phyloP scores from a whole-genome alignment of 495 filamentous ascomycete species.

The Aspergillus carlsbadensis region DNA sequence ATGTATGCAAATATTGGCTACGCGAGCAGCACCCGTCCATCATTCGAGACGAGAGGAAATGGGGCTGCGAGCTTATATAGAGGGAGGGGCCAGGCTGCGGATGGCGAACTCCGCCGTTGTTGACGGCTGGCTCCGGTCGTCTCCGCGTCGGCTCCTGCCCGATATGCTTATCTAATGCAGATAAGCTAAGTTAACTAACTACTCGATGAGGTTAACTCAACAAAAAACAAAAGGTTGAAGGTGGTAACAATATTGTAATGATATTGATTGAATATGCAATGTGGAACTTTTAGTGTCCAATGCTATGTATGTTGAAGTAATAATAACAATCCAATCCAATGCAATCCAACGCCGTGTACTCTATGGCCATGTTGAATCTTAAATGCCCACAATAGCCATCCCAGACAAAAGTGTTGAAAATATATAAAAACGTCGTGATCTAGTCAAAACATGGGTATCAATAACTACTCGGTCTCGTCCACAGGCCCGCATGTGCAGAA shows the following conservation, averaged over 20 bases:
- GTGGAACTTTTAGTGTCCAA: background rate
- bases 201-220: too few relatives aligned
- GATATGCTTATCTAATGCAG: background rate
- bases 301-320: slow-evolving; percentile 9
- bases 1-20: too few relatives aligned
- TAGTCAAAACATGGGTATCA: slow-evolving; percentile 43
- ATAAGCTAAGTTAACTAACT: slow-evolving; percentile 14
- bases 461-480: slow-evolving; percentile 42
- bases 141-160: background rate
- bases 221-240: too few relatives aligned
- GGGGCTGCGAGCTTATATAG: background rate
- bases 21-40: too few relatives aligned
- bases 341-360: slow-evolving; percentile 17
- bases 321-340: slow-evolving; percentile 11
- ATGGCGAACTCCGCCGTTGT: slow-evolving; percentile 9
- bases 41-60: too few relatives aligned
- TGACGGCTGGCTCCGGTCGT: slow-evolving; percentile 10
- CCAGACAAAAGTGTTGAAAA: slow-evolving; percentile 18
- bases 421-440: slow-evolving; percentile 4
- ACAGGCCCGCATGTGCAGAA: slow-evolving; percentile 95
- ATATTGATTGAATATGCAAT: background rate
- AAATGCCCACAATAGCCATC: slow-evolving; percentile 9
- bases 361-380: slow-evolving; percentile 26
- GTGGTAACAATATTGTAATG: too few relatives aligned
- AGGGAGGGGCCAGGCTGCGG: background rate